Evolutionary conservation across 768 basidiomycete species (phyloP).

Genomic region (Trametes coccinea): DNA sequence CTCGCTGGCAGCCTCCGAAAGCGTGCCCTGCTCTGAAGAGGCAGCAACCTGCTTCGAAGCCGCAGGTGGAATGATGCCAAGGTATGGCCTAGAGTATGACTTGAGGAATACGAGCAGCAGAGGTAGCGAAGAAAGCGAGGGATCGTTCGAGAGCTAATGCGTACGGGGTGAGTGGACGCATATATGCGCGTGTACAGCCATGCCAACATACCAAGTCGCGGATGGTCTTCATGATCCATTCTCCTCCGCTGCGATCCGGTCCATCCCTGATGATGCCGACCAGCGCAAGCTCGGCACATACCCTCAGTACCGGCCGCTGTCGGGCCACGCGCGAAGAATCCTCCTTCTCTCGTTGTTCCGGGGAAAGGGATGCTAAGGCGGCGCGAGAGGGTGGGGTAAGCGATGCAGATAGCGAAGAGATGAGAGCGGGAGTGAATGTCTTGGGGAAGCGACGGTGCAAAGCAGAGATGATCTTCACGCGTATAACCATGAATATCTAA

Average conservation of each 20-base stretch:
- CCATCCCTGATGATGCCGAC: conserved; percentile 81
- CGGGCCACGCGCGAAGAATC: conserved; percentile 75
- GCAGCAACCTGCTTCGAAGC: conserved; percentile 59
- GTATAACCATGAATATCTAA: conserved; percentile 5
- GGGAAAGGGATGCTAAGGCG: conserved; percentile 53
- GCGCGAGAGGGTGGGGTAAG: conserved; percentile 61
- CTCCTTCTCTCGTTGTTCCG: conserved; percentile 91
- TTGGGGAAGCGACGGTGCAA: conserved; percentile 86
- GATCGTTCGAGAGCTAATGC: conserved; percentile 81
- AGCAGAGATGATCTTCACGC: conserved; percentile 75
- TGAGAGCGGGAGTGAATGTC: conserved; percentile 72
- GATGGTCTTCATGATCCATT: conserved; percentile 86
- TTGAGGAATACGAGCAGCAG: conserved; percentile 92
- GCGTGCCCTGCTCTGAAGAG: conserved; percentile 54
- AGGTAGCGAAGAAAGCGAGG: conserved; percentile 82
- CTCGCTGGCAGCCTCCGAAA: conserved; percentile 43
- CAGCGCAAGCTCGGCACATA: conserved; percentile 88
- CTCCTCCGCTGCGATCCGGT: conserved; percentile 70
- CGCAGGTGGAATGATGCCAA: conserved; percentile 65
- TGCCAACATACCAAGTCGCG: conserved; percentile 72
- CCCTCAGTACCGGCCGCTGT: conserved; percentile 83
- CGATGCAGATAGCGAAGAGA: conserved; percentile 57
- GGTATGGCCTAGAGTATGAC: conserved; percentile 83
- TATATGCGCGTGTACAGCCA: conserved; percentile 8
- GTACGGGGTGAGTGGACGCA: neutral